These are phyloP conservation scores for Plectranthus barbatus DNA, from an alignment of 257 asterid genomes.

Conservation along the genomic window DNA sequence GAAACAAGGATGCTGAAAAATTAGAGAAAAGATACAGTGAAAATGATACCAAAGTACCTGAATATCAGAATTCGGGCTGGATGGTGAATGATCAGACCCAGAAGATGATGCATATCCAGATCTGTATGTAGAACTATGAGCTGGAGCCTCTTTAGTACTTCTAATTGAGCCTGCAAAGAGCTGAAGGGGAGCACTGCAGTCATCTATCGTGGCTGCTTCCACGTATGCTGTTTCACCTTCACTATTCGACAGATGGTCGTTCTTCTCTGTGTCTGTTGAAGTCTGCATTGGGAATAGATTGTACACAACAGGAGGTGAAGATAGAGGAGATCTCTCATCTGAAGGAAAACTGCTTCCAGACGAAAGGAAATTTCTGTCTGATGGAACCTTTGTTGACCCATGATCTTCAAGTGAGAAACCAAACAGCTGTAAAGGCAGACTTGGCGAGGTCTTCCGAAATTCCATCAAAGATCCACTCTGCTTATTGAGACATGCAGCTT, in stretches of 20 bases:
- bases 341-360: slow-evolving; percentile 70
- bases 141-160: slow-evolving; percentile 36
- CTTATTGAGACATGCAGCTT: slow-evolving; percentile 26
- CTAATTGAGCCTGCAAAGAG: slow-evolving; percentile 46
- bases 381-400: slow-evolving; percentile 29
- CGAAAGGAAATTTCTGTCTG: slow-evolving; percentile 45
- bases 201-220: slow-evolving; percentile 24
- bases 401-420: slow-evolving; percentile 56
- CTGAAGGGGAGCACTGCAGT: slow-evolving; percentile 56
- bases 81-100: slow-evolving; percentile 74
- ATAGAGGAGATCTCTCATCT: slow-evolving; percentile 52
- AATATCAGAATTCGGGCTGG: slow-evolving; percentile 55
- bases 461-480: slow-evolving; percentile 26
- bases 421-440: slow-evolving; percentile 51
- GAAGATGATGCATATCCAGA: slow-evolving; percentile 70
- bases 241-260: slow-evolving; percentile 22
- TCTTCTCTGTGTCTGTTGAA: slow-evolving; percentile 36
- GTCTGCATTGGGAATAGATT: slow-evolving; percentile 58
- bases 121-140: slow-evolving; percentile 47
- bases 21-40: neutral
- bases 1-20: neutral
- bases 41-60: slow-evolving; percentile 35
- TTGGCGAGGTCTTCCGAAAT: slow-evolving; percentile 29
- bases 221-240: slow-evolving; percentile 28
- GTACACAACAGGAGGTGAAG: slow-evolving; percentile 62